Percentiles rank a stretch among this genome's conserved stretches.
phyloP scores from a whole-genome alignment of 306 rosid species.

The Begonia loranthoides region DNA sequence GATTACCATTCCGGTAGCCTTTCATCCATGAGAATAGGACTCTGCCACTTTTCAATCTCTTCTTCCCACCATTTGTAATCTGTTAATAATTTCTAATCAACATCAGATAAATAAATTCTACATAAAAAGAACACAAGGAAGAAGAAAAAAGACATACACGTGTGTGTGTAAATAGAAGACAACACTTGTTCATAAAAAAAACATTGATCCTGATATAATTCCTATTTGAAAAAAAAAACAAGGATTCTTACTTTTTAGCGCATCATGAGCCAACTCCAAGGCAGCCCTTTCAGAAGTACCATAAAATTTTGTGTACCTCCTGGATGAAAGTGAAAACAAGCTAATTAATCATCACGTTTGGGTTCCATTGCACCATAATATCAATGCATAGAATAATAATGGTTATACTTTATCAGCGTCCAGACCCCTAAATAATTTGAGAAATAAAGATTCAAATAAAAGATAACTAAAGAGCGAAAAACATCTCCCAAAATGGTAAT shows the following conservation, averaged over 20 bases:
- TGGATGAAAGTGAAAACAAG: slow-evolving; percentile 26
- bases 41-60: slow-evolving; percentile 90
- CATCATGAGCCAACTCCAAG: slow-evolving; percentile 72
- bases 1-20: slow-evolving; percentile 81
- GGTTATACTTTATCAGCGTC: no score
- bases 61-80: slow-evolving; percentile 95
- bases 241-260: slow-evolving; percentile 59
- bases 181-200: background rate
- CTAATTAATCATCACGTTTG: background rate
- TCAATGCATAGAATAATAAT: no score
- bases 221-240: slow-evolving; percentile 12
- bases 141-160: no score
- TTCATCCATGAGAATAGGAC: slow-evolving; percentile 68
- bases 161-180: no score
- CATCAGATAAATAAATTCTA: slow-evolving; percentile 6
- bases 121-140: no score
- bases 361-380: no score
- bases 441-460: no score
- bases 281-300: slow-evolving; percentile 93
- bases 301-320: slow-evolving; percentile 94
- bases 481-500: no score
- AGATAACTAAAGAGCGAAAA: no score
- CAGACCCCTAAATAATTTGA: no score
- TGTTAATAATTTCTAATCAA: slow-evolving; percentile 26
- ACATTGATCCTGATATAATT: background rate